Conservation (phyloP, 202 grass and related monocot species). For the Zoysia matrella region DNA sequence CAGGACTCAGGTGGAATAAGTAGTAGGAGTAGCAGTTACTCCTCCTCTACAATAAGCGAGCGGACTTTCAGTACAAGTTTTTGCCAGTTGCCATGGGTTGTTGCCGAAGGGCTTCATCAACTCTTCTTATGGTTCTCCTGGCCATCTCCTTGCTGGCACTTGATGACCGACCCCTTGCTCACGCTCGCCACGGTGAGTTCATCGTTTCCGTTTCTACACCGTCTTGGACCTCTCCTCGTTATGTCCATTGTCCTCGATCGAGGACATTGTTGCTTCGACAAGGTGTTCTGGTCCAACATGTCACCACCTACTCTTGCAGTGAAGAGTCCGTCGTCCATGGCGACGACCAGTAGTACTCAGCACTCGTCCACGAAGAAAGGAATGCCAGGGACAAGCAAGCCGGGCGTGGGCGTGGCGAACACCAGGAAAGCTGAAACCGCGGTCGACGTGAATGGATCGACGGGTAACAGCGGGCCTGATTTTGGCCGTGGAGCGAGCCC, state of each 20-base stretch:
- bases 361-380: not conserved
- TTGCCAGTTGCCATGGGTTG: constrained; percentile 30
- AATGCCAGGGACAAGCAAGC: constrained; percentile 9
- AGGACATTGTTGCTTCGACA: no score
- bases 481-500: constrained; percentile 6
- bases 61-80: not conserved
- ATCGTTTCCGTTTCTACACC: no score
- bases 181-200: constrained; percentile 42
- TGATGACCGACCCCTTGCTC: constrained; percentile 10
- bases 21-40: not conserved
- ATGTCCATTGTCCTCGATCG: no score
- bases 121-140: constrained; percentile 19
- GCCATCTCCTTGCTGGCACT: constrained; percentile 39
- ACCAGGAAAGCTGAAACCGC: not conserved
- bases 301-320: constrained; percentile 14
- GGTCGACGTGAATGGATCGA: not conserved
- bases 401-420: not conserved
- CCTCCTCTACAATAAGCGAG: not conserved
- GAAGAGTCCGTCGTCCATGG: constrained; percentile 13
- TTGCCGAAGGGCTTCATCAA: constrained; percentile 9
- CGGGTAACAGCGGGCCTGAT: constrained; percentile 13
- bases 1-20: not conserved
- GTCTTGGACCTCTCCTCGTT: no score
- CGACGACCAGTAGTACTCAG: not conserved
- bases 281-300: not conserved